Percentiles rank a stretch among this genome's conserved stretches.
Conservation (phyloP, 345 rosid genomes). For the Salix arbutifolia region DNA sequence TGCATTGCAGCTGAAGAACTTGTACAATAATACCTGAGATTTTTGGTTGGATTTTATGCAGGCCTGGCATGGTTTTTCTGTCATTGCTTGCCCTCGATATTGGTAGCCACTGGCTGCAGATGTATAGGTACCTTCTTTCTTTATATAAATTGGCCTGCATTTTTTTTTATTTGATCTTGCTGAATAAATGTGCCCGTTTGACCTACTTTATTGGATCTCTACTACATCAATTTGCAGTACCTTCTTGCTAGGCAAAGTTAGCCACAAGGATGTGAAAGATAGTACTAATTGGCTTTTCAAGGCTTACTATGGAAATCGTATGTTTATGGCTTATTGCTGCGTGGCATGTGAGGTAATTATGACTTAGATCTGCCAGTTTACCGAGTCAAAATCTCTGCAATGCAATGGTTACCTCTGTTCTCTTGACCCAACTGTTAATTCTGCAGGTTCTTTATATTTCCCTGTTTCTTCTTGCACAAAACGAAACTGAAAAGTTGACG, state of each 20-base stretch:
- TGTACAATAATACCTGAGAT: neutral
- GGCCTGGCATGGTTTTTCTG: constrained; percentile 87
- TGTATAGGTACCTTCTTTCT: constrained; percentile 63
- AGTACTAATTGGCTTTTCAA: constrained; percentile 88
- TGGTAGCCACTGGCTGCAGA: constrained; percentile 92
- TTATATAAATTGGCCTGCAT: neutral
- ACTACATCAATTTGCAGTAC: constrained; percentile 56
- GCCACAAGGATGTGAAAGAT: constrained; percentile 93
- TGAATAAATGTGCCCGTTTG: neutral
- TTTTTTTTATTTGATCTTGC: neutral
- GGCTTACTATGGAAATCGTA: constrained; percentile 86
- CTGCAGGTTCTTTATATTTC: constrained; percentile 78
- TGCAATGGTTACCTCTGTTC: neutral
- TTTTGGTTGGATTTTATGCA: constrained; percentile 23
- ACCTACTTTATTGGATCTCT: constrained; percentile 3
- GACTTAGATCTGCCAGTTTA: neutral
- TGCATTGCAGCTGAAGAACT: neutral
- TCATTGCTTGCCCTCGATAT: constrained; percentile 86
- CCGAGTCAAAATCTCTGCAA: neutral
- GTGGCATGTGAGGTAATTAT: constrained; percentile 85
- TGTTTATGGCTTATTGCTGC: constrained; percentile 91
- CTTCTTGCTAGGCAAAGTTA: constrained; percentile 75
- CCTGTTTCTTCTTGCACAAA: constrained; percentile 62
- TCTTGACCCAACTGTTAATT: constrained; percentile 7
- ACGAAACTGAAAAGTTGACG: constrained; percentile 51